A percentile compares a stretch with the other conserved stretches of the same genome.
Conservation (phyloP, 495 filamentous ascomycete species). For the Schizothecium vesticola region DNA sequence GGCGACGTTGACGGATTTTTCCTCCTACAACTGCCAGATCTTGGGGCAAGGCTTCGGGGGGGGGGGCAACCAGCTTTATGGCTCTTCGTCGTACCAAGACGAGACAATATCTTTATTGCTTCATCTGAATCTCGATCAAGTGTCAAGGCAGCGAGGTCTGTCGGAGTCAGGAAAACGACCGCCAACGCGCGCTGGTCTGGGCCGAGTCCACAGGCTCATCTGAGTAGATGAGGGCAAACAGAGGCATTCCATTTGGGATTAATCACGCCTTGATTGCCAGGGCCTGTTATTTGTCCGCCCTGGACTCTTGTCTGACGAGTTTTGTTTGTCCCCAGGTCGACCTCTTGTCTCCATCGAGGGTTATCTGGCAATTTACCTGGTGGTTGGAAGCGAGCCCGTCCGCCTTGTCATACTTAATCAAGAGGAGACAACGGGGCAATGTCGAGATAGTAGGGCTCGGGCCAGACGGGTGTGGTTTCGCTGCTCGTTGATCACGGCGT, state of each 20-base stretch:
- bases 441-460: constrained; percentile 1
- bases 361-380: background rate
- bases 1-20: constrained; percentile 12
- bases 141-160: background rate
- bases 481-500: background rate
- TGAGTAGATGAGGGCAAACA: constrained; percentile 22
- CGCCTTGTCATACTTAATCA: background rate
- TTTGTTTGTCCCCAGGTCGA: background rate
- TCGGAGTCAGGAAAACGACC: background rate
- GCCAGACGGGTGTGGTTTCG: background rate
- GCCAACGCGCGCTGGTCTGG: background rate
- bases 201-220: constrained; percentile 12
- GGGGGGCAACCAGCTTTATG: constrained; percentile 15
- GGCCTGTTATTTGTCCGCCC: constrained; percentile 14
- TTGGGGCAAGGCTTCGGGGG: background rate
- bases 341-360: background rate
- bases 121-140: background rate
- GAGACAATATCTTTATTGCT: background rate
- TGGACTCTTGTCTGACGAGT: constrained; percentile 5
- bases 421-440: background rate
- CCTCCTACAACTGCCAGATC: constrained; percentile 17
- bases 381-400: background rate
- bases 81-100: background rate
- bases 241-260: constrained; percentile 12
- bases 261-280: constrained; percentile 21